A percentile compares a stretch with the other conserved stretches of the same genome.
Conservation (phyloP, 805 yeast genomes). For the Ogataea methylovora region DNA sequence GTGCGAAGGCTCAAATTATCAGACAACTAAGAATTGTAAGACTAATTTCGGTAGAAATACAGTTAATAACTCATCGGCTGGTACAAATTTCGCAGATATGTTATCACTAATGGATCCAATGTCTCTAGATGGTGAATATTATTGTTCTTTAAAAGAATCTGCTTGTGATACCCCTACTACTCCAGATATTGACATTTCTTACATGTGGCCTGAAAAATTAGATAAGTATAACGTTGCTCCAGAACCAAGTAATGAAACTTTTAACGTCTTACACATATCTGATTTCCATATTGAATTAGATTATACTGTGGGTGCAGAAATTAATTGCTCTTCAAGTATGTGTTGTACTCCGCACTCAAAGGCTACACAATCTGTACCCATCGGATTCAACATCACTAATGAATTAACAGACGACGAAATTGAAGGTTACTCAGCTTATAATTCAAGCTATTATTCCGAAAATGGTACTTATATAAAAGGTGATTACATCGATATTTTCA, state of each 20-base stretch:
- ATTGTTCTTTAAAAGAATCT: conserved; percentile 46
- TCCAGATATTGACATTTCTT: conserved; percentile 37
- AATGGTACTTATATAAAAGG: conserved; percentile 24
- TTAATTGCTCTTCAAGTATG: conserved; percentile 47
- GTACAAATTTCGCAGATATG: conserved; percentile 44
- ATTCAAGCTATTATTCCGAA: conserved; percentile 21
- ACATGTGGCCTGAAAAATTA: conserved; percentile 38
- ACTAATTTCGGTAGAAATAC: conserved; percentile 30
- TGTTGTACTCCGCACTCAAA: conserved; percentile 53
- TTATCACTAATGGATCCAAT: conserved; percentile 43
- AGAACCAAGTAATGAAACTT: conserved; percentile 29
- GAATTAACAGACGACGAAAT: conserved; percentile 6
- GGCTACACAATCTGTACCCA: conserved; percentile 31
- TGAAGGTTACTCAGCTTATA: conserved; percentile 9
- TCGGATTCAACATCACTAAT: conserved; percentile 32
- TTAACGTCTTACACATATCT: conserved; percentile 58
- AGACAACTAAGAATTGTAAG: conserved; percentile 19
- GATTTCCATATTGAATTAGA: conserved; percentile 60
- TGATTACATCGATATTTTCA: conserved; percentile 12
- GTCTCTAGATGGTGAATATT: conserved; percentile 50
- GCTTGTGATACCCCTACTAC: conserved; percentile 48
- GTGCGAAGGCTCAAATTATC: conserved; percentile 30
- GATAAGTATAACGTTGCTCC: conserved; percentile 35
- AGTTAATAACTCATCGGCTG: conserved; percentile 27
- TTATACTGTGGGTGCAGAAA: conserved; percentile 47